Conservation (phyloP, 164 flowering plant genomes). For the Saururus chinensis region DNA sequence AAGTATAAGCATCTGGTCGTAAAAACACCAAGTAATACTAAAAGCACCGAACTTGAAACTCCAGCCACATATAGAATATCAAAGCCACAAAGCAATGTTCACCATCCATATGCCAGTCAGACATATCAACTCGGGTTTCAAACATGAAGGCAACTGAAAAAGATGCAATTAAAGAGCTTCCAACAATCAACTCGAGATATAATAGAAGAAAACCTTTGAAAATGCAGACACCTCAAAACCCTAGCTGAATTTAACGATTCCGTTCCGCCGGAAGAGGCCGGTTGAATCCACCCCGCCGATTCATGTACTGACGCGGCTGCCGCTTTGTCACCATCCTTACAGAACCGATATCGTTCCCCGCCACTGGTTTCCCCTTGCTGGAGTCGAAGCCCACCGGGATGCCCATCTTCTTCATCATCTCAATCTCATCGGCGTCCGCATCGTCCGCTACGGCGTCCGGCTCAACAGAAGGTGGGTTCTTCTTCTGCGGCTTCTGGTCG, state of each 20-base stretch:
- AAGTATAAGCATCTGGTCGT: too few relatives aligned
- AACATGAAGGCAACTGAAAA: too few relatives aligned
- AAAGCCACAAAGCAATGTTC: too few relatives aligned
- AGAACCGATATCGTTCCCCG: constrained; percentile 79
- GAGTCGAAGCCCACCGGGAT: constrained; percentile 89
- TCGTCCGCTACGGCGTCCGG: constrained; percentile 9
- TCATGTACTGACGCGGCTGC: constrained; percentile 97
- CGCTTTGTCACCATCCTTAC: constrained; percentile 76
- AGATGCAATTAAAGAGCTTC: too few relatives aligned
- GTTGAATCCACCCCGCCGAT: constrained; percentile 90
- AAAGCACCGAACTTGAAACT: too few relatives aligned
- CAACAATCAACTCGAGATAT: not conserved
- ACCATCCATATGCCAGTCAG: too few relatives aligned
- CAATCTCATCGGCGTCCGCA: constrained; percentile 55
- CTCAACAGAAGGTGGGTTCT: constrained; percentile 10
- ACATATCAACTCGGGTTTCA: too few relatives aligned
- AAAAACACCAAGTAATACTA: too few relatives aligned
- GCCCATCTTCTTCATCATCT: constrained; percentile 88
- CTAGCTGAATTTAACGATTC: constrained; percentile 50
- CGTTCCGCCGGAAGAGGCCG: constrained; percentile 79
- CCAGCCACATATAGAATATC: too few relatives aligned
- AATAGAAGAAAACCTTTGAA: not conserved
- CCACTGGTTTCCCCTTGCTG: constrained; percentile 86
- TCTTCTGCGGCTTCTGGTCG: constrained; percentile 8
- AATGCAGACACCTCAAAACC: constrained; percentile 7